These are phyloP conservation scores for Penicillium daleae DNA, from an alignment of 495 filamentous ascomycete genomes.

Conservation along the genomic window DNA sequence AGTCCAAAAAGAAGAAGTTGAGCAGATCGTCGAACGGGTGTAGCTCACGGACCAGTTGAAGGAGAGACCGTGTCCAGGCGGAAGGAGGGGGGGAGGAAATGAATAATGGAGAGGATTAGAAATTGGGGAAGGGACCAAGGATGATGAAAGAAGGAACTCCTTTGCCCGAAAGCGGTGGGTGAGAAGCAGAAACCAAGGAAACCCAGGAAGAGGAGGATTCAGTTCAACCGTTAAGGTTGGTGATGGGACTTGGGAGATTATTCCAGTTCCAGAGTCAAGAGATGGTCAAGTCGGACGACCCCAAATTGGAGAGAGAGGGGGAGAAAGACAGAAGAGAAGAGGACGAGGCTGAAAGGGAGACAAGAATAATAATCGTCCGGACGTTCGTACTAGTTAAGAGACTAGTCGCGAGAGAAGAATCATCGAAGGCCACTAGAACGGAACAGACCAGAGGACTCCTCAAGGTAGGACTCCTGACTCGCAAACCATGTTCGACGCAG, in stretches of 20 bases:
- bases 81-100: neutral
- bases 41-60: conserved; percentile 16
- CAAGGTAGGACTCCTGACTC: neutral
- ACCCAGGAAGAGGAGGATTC: neutral
- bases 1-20: conserved; percentile 9
- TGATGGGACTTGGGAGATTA: neutral
- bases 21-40: conserved; percentile 3
- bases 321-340: neutral
- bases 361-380: too few relatives aligned
- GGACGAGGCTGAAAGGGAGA: neutral
- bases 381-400: too few relatives aligned
- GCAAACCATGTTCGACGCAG: neutral
- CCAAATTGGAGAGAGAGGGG: neutral
- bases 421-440: neutral
- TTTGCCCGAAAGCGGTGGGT: conserved; percentile 22
- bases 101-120: neutral
- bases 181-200: neutral
- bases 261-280: neutral
- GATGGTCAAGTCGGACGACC: neutral
- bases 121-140: neutral
- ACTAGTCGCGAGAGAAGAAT: neutral
- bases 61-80: conserved; percentile 12
- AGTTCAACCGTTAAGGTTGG: neutral
- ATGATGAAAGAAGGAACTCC: conserved; percentile 12
- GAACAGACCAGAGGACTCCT: neutral